Base-by-base conservation (phyloP, 345 rosid genomes). In the Trapa bicornis region DNA sequence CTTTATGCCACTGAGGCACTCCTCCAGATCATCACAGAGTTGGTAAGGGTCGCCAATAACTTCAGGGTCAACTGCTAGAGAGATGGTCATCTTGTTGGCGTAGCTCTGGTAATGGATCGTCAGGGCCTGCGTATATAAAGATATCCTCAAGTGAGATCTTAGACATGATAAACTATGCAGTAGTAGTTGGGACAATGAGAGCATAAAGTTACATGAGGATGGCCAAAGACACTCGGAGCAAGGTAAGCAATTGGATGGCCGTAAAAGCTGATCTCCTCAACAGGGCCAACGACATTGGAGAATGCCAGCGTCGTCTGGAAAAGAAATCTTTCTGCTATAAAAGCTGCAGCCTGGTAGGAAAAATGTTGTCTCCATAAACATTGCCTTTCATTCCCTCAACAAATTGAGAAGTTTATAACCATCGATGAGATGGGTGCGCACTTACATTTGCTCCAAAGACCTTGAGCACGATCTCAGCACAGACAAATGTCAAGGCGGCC, bases 61-160 rank as follows among this genome's bases (percentile, higher is more conserved):
- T 38, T 79, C 80, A 36, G 88, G 91, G 72, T 92, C 96, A 33
- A 80, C 89, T 0, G 88, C 82, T 5, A 89, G 29, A 75, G 80
- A 80, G 47, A 92, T 69, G 5, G 80, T 85, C 92, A 89, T 82
- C 80, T 79, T 85, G 42, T 87, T 75, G 52, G 72, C 75, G 69
- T 92, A 87, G 70, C 96, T 92, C 64, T 87, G 98, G 67, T 77
- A 89, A 77, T 92, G 96, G n/a, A 86, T 62, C 7, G 91, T 89
- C 80, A 89, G 47, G 10, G 96, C 96, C 98, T 89, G 77, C 48
- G 2, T 10, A 67, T 61, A 65, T 29, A 35, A 35, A 35, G 7
- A 35, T 1, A 58, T 50, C 54, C 60, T 2, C 22, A 2, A 3
- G 60, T 45, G 22, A 22, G 22, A 54, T 54, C 22, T 17, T 22